phyloP scores from a whole-genome alignment of 2,329 filamentous ascomycete species.

The Ophiostoma perfectum region DNA sequence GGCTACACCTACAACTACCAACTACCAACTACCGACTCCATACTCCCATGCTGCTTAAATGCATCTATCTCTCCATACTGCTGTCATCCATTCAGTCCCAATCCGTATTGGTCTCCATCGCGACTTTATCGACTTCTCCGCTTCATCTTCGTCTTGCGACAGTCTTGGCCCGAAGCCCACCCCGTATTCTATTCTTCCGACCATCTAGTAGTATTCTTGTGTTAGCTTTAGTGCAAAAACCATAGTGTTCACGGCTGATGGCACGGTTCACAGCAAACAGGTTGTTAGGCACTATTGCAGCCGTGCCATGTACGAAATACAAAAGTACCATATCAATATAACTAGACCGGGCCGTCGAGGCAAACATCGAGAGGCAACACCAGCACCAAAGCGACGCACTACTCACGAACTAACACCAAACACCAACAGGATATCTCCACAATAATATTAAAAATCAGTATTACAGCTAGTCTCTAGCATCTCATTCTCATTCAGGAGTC shows the following conservation, averaged over 20 bases:
- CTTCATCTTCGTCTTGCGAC: not conserved
- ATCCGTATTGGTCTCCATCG: not conserved
- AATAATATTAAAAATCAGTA: not conserved
- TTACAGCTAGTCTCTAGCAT: not conserved
- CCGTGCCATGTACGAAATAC: not conserved
- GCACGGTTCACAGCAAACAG: not conserved
- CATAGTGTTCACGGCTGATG: not conserved
- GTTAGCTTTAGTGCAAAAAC: not conserved
- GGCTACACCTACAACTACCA: not conserved
- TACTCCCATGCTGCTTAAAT: not conserved
- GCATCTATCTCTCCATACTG: no score
- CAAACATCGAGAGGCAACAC: not conserved
- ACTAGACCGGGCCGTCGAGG: not conserved
- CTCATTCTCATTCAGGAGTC: not conserved
- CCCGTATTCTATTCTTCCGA: slow-evolving; percentile 4
- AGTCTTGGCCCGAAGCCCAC: not conserved
- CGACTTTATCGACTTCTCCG: slow-evolving; percentile 1
- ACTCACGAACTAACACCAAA: not conserved
- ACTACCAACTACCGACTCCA: not conserved
- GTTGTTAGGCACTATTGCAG: not conserved
- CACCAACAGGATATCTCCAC: not conserved
- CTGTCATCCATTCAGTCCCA: not conserved
- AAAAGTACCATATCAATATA: not conserved
- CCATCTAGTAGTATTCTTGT: no score
- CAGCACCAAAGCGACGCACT: no score